Evolutionary conservation across 2,329 filamentous ascomycete genomes (phyloP).

Genomic region (Ceratocystis diversiconidia): DNA sequence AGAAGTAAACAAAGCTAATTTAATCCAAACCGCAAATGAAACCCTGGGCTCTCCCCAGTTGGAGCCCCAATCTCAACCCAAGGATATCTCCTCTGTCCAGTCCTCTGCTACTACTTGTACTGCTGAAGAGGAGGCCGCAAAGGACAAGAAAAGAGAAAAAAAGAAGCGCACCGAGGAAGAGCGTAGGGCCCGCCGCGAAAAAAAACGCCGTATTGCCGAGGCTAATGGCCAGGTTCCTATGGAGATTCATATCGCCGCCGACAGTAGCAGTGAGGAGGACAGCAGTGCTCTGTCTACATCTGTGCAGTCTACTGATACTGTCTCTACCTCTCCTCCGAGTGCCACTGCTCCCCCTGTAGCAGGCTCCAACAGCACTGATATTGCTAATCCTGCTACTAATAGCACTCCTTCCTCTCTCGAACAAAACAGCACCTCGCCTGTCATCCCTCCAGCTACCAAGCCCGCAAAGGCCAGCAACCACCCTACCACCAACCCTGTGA

Average conservation of each 20-base stretch:
- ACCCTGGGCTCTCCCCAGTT: background rate
- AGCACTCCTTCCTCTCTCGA: constrained; percentile 15
- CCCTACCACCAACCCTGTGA: constrained; percentile 78
- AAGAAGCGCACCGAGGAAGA: constrained; percentile 92
- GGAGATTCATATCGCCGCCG: constrained; percentile 50
- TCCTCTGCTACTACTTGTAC: constrained; percentile 25
- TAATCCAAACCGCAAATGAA: background rate
- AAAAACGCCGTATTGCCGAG: constrained; percentile 69
- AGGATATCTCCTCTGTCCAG: constrained; percentile 25
- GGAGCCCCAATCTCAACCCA: background rate
- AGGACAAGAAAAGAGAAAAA: constrained; percentile 75
- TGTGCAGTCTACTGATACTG: background rate
- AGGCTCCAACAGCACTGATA: background rate
- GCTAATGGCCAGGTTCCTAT: constrained; percentile 77
- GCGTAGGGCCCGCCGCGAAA: constrained; percentile 80
- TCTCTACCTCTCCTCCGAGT: background rate
- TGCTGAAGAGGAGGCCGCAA: constrained; percentile 33
- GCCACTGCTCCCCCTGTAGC: background rate
- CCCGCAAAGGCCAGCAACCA: constrained; percentile 25
- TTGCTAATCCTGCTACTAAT: background rate
- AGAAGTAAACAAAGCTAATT: background rate
- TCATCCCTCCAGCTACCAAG: constrained; percentile 33
- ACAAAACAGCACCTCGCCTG: constrained; percentile 11
- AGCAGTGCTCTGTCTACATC: constrained; percentile 13
- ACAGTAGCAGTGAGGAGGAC: constrained; percentile 26